These are phyloP conservation scores for Yarrowia hollandica DNA, from an alignment of 805 yeast species.

Conservation along the genomic window DNA sequence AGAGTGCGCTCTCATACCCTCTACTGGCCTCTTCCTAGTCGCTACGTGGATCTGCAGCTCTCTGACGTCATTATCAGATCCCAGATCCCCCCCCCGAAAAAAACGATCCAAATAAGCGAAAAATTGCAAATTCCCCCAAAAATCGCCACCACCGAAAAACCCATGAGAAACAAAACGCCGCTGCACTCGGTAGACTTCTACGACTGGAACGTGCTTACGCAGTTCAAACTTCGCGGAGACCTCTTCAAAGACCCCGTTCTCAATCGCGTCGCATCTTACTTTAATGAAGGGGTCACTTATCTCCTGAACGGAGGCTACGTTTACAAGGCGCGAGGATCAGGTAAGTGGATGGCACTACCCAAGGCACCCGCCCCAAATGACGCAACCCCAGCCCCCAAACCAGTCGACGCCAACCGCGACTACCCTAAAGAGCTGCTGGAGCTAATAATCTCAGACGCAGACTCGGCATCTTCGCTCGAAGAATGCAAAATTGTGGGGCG, in stretches of 20 bases:
- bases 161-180: conserved; percentile 17
- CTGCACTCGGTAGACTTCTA: conserved; percentile 26
- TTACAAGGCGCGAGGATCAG: conserved; percentile 7
- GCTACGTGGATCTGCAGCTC: too few relatives aligned
- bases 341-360: conserved; percentile 7
- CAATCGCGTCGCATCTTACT: conserved; percentile 16
- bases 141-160: background rate
- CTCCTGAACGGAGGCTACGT: conserved; percentile 9
- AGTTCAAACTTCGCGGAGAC: conserved; percentile 23
- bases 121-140: too few relatives aligned
- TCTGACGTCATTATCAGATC: conserved; percentile 12
- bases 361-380: too few relatives aligned
- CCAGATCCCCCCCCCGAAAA: background rate
- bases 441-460: conserved; percentile 14
- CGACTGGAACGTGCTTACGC: conserved; percentile 28
- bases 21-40: too few relatives aligned
- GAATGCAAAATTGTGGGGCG: conserved; percentile 15
- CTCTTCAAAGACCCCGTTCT: conserved; percentile 19
- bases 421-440: conserved; percentile 22
- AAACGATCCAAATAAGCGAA: too few relatives aligned
- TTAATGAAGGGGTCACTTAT: conserved; percentile 23
- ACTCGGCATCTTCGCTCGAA: conserved; percentile 1
- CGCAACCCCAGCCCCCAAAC: background rate
- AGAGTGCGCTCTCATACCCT: too few relatives aligned
- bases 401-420: background rate